Conservation (phyloP, 352 stramenopile genomes). For the Pythium sukuiense region DNA sequence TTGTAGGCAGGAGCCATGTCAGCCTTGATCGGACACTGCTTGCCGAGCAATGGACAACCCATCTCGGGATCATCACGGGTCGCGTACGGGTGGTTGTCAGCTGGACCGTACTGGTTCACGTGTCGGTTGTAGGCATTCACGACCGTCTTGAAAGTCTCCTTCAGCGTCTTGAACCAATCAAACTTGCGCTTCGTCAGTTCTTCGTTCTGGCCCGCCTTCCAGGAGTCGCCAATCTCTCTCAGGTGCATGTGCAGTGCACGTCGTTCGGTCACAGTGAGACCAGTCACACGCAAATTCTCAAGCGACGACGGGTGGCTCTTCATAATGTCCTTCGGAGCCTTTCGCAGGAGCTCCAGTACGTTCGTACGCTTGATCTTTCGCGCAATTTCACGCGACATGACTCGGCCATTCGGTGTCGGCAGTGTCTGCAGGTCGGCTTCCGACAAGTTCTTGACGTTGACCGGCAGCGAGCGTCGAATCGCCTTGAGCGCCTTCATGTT, state of each 20-base stretch:
- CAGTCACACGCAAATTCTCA: conserved; percentile 90
- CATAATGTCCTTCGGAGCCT: conserved; percentile 85
- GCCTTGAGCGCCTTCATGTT: conserved; percentile 89
- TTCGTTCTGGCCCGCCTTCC: conserved; percentile 88
- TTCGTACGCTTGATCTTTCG: conserved; percentile 93
- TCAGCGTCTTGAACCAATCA: conserved; percentile 92
- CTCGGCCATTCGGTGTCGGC: conserved; percentile 72
- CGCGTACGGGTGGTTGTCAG: conserved; percentile 86
- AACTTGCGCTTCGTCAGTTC: conserved; percentile 93
- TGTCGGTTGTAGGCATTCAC: conserved; percentile 90
- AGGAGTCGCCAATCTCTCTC: conserved; percentile 77
- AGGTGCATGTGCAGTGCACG: conserved; percentile 89
- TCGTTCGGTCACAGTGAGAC: conserved; percentile 89
- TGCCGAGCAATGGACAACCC: conserved; percentile 86
- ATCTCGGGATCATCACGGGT: conserved; percentile 82
- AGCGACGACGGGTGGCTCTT: conserved; percentile 89
- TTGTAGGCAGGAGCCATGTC: conserved; percentile 75
- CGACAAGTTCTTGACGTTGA: conserved; percentile 91
- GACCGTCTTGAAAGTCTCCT: conserved; percentile 91
- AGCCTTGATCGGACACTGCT: conserved; percentile 90
- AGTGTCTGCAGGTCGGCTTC: conserved; percentile 79
- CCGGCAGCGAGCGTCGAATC: conserved; percentile 91
- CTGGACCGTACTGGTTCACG: conserved; percentile 89
- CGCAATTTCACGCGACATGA: conserved; percentile 75
- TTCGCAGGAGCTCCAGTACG: conserved; percentile 87